These are phyloP conservation scores for Prunus campanulata DNA, from an alignment of 306 rosid species.

Conservation along the genomic window DNA sequence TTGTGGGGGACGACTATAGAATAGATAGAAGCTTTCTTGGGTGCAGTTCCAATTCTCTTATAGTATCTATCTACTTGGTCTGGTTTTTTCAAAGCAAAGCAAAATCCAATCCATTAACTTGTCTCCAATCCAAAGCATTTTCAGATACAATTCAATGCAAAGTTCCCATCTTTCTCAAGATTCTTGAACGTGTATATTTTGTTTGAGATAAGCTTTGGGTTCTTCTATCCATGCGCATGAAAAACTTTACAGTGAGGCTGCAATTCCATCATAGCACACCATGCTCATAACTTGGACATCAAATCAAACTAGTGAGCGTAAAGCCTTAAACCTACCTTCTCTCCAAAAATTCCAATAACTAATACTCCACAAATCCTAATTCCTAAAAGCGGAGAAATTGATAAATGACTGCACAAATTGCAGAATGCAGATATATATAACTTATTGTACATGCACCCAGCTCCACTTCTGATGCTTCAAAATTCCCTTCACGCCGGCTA, in stretches of 20 bases:
- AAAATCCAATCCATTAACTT: constrained; percentile 44
- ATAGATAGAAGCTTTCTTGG: constrained; percentile 34
- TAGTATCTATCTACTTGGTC: constrained; percentile 11
- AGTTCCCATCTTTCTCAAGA: constrained; percentile 40
- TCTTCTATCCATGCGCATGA: constrained; percentile 4
- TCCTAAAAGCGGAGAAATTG: constrained; percentile 11
- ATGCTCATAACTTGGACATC: constrained; percentile 30
- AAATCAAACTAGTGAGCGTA: constrained; percentile 12
- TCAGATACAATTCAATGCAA: constrained; percentile 19
- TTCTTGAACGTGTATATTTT: constrained; percentile 31
- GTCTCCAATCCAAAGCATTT: constrained; percentile 26
- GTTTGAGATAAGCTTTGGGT: constrained; percentile 24
- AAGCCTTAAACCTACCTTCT: constrained; percentile 12
- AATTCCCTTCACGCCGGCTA: constrained; percentile 29
- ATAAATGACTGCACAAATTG: constrained; percentile 25
- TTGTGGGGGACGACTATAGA: constrained; percentile 8
- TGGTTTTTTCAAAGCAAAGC: constrained; percentile 27
- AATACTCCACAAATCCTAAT: constrained; percentile 31
- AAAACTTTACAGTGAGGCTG: constrained; percentile 20
- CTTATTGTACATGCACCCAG: constrained; percentile 37
- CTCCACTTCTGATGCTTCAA: constrained; percentile 38
- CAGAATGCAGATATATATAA: constrained; percentile 17
- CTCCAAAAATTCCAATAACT: constrained; percentile 16
- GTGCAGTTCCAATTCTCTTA: constrained; percentile 26
- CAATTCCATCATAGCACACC: background rate